Evolutionary conservation across 192 early-diverging fungal genomes (phyloP).

Genomic region (Coemansia sp.): DNA sequence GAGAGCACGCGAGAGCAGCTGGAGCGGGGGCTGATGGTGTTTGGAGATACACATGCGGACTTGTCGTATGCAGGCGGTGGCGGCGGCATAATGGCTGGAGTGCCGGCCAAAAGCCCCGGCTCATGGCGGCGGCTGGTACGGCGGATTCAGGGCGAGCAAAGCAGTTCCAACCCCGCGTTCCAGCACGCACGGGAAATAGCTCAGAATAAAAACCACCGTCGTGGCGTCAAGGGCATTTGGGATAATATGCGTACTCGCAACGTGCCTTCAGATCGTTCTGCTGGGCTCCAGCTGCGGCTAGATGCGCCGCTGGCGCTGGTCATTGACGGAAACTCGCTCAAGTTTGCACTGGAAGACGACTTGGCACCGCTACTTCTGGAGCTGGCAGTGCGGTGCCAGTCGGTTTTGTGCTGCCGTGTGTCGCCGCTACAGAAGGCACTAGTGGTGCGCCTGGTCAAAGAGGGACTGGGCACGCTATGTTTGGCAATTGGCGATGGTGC

Average conservation of each 20-base stretch:
- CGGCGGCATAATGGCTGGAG: conserved; percentile 38
- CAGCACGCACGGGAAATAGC: conserved; percentile 31
- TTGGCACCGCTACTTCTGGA: conserved; percentile 62
- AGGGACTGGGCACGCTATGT: conserved; percentile 78
- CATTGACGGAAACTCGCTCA: conserved; percentile 90
- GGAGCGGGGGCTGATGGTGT: conserved; percentile 62
- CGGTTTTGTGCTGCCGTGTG: conserved; percentile 94
- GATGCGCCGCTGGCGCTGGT: conserved; percentile 65
- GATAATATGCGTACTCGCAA: conserved; percentile 53
- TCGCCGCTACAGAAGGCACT: conserved; percentile 94
- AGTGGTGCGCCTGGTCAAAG: conserved; percentile 87
- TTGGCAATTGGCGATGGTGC: conserved; percentile 95
- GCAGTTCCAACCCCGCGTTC: conserved; percentile 23
- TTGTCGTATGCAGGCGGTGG: conserved; percentile 42
- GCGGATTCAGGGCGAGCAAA: conserved; percentile 10
- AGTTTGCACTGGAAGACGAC: conserved; percentile 66
- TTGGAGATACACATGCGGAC: conserved; percentile 53
- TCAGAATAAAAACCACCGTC: conserved; percentile 30
- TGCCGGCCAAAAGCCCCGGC: conserved; percentile 21
- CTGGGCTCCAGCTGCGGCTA: conserved; percentile 19
- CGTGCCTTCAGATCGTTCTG: conserved; percentile 18
- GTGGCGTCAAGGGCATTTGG: conserved; percentile 48
- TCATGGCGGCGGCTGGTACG: conserved; percentile 42
- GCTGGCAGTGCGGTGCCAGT: conserved; percentile 75
- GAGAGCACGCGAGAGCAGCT: conserved; percentile 65